These are phyloP conservation scores for Bipolaris oryzae DNA, from an alignment of 2,329 filamentous ascomycete genomes.

Conservation along the genomic window DNA sequence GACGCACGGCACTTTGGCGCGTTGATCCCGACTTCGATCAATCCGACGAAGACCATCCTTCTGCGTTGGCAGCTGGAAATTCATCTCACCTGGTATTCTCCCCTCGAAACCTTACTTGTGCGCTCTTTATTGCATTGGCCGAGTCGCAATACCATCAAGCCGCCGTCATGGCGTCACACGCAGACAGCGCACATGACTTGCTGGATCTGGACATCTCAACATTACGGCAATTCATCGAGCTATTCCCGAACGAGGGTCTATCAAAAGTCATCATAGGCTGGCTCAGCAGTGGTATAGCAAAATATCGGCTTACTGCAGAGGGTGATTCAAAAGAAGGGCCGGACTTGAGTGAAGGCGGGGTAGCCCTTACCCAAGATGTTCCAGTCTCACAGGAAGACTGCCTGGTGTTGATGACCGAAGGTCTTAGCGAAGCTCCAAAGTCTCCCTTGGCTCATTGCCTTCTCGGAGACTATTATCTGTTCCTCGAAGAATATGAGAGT, in stretches of 20 bases:
- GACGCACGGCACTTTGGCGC: conserved; percentile 31
- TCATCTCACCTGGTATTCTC: not conserved
- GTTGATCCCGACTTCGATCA: conserved; percentile 26
- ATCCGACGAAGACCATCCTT: conserved; percentile 37
- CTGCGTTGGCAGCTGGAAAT: not conserved
- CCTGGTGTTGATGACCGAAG: conserved; percentile 75
- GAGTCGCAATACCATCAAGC: conserved; percentile 5
- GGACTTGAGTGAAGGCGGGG: conserved; percentile 55
- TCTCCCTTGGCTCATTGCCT: conserved; percentile 85
- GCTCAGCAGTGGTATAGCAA: conserved; percentile 81
- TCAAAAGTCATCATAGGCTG: conserved; percentile 82
- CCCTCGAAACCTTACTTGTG: not conserved
- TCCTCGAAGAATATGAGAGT: conserved; percentile 82
- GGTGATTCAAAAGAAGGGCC: conserved; percentile 42
- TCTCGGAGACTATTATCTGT: conserved; percentile 81
- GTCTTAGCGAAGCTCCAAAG: conserved; percentile 56
- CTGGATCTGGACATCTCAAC: conserved; percentile 77
- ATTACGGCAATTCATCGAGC: conserved; percentile 78
- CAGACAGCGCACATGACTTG: conserved; percentile 46
- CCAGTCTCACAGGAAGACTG: conserved; percentile 77
- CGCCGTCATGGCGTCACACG: conserved; percentile 42
- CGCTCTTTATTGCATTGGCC: conserved; percentile 7
- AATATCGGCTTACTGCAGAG: conserved; percentile 66
- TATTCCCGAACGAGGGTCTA: conserved; percentile 85
- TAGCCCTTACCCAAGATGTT: conserved; percentile 54